Base-by-base conservation (phyloP, 176 grass and related monocot genomes). In the Oryza australiensis region DNA sequence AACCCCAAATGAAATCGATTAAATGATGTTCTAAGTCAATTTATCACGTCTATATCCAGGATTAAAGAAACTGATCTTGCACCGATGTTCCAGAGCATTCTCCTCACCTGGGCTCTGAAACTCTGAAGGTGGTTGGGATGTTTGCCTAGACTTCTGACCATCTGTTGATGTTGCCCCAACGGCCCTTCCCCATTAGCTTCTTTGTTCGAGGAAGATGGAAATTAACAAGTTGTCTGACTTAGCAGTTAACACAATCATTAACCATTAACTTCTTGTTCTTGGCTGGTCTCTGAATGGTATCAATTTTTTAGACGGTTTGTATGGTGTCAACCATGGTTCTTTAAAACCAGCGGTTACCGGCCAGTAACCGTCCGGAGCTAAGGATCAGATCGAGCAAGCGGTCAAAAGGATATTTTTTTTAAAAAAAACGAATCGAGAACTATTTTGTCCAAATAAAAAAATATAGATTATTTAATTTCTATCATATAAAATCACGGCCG, bases 1-100 rank as follows among this genome's bases (percentile, higher is more conserved):
- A 77, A 55, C 23, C 13, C 20, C 64, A 64, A 18, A 27, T 59
- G 68, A 59, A 16, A 77, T 32, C 4, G 80, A 64, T 66, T 43
- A 16, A 77, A 41, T 5, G 80, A 64, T 66, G 66, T 26, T 53
- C 64, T 75, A 12, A 51, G 53, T 70, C 71, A 76, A 70, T 64
- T 76, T 55, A 76, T 89, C 76, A 29, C n/a, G 55, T 85, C 82
- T 22, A 72, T 64, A 76, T 81, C 66, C 65, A 62, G 20, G 72
- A 57, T 43, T 81, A 53, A 71, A 62, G 51, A 89, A 69, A 30
- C 8, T 16, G 7, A 26, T 81, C 70, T 70, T 24, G 70, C 37
- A 23, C 70, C 26, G 71, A 22, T 80, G 13, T 71, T 81, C 82
- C 29, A 81, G 76, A 76, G 64, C 23, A 35, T 80, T 64, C 82